Base-by-base conservation (phyloP, 192 early-diverging fungal genomes). In the Coemansia sp. region DNA sequence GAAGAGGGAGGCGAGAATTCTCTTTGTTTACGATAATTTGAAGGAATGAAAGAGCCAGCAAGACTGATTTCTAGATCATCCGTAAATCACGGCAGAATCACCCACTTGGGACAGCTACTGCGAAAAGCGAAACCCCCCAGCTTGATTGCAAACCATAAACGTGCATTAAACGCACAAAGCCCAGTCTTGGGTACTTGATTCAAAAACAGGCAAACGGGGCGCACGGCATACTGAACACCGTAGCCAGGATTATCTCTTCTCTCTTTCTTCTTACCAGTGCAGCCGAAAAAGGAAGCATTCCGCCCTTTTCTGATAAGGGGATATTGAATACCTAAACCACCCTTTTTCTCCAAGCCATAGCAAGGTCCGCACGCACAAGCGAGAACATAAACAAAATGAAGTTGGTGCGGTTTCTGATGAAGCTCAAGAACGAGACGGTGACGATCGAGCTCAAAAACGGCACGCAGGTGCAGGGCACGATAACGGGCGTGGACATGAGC, bases 381-480 rank as follows among this genome's bases (percentile, higher is more conserved):
- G 14, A 8, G n/a, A 0, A 25, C 62, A 65, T 37, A 65, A 41
- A 64, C 7, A 4, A 50, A 64, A 82, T 82, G 79, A 82, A 82
- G 71, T 68, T 82, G 55, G 79, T 82, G 13, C 74, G 97, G 83
- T 99, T 99, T 86, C 87, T 99, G 75, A 96, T 96, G 94, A 99
- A 99, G 86, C 88, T 94, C 77, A 91, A 89, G 68, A 94, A 93
- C 80, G 95, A 98, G 86, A 95, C 95, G 37, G 98, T 99, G 51
- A 97, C 96, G 11, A 92, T 99, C 76, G 98, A 99, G 85, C 87
- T 99, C 59, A 99, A 99, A 72, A 99, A 99, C 77, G 98, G 98
- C 58, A 98, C 96, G 14, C 86, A 96, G 67, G 93, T 99, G 44
- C 90, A 93, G 75, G 98, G 98, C 61, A 99, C 96, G 17, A 90